These are phyloP conservation scores for Pterulicium gracile DNA, from an alignment of 1,284 basidiomycete genomes.

Conservation along the genomic window DNA sequence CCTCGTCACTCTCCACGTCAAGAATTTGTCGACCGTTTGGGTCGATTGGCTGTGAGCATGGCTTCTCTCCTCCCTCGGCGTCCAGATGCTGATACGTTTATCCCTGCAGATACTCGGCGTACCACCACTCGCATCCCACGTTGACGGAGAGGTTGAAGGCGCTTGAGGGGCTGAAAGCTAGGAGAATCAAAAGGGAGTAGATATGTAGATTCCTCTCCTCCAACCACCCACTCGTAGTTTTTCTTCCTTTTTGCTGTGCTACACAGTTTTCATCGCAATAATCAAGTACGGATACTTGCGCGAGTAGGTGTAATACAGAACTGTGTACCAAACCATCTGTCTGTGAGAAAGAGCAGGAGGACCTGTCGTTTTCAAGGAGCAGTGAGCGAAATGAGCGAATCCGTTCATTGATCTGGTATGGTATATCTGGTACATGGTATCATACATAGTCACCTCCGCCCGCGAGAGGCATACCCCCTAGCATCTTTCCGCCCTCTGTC, in stretches of 20 bases:
- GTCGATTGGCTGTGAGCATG: conserved; percentile 74
- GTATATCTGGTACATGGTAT: no score
- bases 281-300: no score
- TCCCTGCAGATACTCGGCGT: conserved; percentile 66
- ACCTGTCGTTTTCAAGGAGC: no score
- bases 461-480: conserved; percentile 28
- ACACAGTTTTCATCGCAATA: no score
- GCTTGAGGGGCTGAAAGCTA: conserved; percentile 50
- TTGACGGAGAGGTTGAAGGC: conserved; percentile 77
- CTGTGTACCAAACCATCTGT: no score
- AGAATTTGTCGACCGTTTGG: conserved; percentile 87
- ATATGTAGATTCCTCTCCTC: not conserved
- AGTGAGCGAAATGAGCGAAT: no score
- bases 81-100: conserved; percentile 6
- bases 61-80: conserved; percentile 4
- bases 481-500: conserved; percentile 61
- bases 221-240: not conserved
- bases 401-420: no score
- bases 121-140: conserved; percentile 89
- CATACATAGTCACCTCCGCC: no score
- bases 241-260: not conserved
- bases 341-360: no score
- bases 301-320: no score
- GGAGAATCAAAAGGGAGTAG: conserved; percentile 1
- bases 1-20: conserved; percentile 75